Base-by-base conservation (phyloP, 1,139 yeast genomes). In the Hyphopichia burtonii region DNA sequence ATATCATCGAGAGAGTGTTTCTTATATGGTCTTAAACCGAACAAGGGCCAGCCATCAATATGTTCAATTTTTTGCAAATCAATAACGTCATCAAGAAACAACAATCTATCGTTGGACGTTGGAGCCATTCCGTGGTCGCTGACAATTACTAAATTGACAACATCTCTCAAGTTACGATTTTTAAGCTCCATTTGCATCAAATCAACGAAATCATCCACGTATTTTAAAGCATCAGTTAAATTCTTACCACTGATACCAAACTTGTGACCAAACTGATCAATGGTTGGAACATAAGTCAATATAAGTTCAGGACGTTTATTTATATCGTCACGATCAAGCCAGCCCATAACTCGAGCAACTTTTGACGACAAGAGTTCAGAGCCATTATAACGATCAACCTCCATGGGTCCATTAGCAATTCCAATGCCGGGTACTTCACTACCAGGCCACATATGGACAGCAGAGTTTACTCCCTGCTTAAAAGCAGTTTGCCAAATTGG, bases 381-480 rank as follows among this genome's bases (percentile, higher is more conserved):
- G 2, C 80, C 82, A 53, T 88, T 82, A 62, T 75, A 90, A 44
- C 65, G 64, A 53, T 85, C 93, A 31, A 80, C 79, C 40, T 71
- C 74, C 43, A 68, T 51, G 3, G 85, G 86, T n/a, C 68, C 71
- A 44, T 56, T 58, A 12, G 16, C 33, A 28, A 64, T 65, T 6
- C 73, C 74, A 2, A 67, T 51, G 3, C 80, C 70, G 41, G 72
- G 75, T 3, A 84, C 94, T 53, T 88, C 96, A 46, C 90, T 82
- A 1, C 96, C 96, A 0, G 97, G 96, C 96, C 96, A 90, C 96
- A 90, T 89, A 59, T 90, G 96, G n/a, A 88, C 83, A 0, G 94
- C 96, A 2, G 86, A 68, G 12, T 69, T 69, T 4, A 86, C 76
- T 1, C 82, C 83, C 46, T 85, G 86, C n/a, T 61, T 60, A 20